phyloP scores from a whole-genome alignment of 2,329 filamentous ascomycete genomes.

The Nemania bipapillata region DNA sequence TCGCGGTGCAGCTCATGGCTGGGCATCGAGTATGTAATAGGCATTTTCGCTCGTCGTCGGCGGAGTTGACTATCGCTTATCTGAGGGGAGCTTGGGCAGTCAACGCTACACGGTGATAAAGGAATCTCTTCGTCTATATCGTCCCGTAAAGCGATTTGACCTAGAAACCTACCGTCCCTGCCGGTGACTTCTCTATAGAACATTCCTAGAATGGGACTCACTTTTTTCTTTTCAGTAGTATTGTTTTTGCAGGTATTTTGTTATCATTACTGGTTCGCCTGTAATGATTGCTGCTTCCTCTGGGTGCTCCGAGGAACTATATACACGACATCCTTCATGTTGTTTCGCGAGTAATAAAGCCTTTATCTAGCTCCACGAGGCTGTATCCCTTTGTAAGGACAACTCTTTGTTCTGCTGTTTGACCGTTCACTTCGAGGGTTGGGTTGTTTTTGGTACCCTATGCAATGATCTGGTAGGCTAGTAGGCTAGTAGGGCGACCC shows the following conservation, averaged over 20 bases:
- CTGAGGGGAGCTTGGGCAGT: neutral
- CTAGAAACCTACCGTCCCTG: neutral
- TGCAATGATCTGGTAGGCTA: neutral
- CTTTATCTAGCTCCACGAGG: neutral
- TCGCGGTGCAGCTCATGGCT: neutral
- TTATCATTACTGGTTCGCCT: neutral
- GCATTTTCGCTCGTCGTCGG: neutral
- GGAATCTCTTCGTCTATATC: slow-evolving; percentile 8
- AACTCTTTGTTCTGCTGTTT: neutral
- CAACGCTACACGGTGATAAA: neutral
- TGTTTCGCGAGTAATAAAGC: neutral
- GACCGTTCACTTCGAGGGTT: neutral
- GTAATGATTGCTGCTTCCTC: neutral
- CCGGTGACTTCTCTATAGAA: neutral
- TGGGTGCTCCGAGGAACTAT: neutral
- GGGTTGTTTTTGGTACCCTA: neutral
- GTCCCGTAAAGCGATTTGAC: neutral
- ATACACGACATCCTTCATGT: neutral
- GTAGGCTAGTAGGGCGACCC: neutral
- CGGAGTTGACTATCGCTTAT: neutral
- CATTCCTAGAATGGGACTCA: neutral
- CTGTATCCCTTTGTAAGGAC: neutral
- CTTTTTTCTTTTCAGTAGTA: neutral
- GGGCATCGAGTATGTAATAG: neutral
- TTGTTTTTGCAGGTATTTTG: no score